Evolutionary conservation across 768 basidiomycete species (phyloP).

Genomic region (Symmetrospora coprosmae): DNA sequence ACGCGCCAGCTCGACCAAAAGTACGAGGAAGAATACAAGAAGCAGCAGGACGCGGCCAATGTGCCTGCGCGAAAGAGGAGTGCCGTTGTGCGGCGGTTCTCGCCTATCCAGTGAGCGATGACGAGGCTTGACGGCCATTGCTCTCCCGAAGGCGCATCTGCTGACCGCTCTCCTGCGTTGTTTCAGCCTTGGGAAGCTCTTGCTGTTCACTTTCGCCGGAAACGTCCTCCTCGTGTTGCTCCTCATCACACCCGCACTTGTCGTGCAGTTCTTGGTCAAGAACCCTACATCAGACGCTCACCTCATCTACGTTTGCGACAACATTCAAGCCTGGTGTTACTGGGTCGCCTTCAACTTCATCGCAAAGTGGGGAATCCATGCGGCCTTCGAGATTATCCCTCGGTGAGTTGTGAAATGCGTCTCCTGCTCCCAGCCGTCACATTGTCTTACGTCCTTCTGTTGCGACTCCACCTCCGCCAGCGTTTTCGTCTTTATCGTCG

Average conservation of each 20-base stretch:
- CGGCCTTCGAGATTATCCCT: slow-evolving; percentile 57
- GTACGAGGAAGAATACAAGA: slow-evolving; percentile 46
- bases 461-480: too few species aligned
- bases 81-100: background rate
- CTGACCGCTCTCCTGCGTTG: background rate
- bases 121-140: slow-evolving; percentile 44
- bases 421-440: too few species aligned
- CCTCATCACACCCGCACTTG: slow-evolving; percentile 49
- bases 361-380: slow-evolving; percentile 63
- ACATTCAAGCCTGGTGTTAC: slow-evolving; percentile 62
- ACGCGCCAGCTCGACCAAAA: slow-evolving; percentile 52
- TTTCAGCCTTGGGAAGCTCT: slow-evolving; percentile 40
- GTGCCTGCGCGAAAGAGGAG: background rate
- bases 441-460: too few species aligned
- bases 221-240: slow-evolving; percentile 53
- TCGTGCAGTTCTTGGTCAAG: slow-evolving; percentile 37
- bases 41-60: slow-evolving; percentile 41
- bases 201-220: slow-evolving; percentile 54
- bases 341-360: slow-evolving; percentile 66
- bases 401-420: too few species aligned
- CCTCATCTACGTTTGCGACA: slow-evolving; percentile 55
- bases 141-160: slow-evolving; percentile 16
- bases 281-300: slow-evolving; percentile 34
- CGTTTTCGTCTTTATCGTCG: slow-evolving; percentile 45
- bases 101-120: slow-evolving; percentile 2